Base-by-base conservation (phyloP, 2,329 filamentous ascomycete species). In the Torrubiella hemipterigena region DNA sequence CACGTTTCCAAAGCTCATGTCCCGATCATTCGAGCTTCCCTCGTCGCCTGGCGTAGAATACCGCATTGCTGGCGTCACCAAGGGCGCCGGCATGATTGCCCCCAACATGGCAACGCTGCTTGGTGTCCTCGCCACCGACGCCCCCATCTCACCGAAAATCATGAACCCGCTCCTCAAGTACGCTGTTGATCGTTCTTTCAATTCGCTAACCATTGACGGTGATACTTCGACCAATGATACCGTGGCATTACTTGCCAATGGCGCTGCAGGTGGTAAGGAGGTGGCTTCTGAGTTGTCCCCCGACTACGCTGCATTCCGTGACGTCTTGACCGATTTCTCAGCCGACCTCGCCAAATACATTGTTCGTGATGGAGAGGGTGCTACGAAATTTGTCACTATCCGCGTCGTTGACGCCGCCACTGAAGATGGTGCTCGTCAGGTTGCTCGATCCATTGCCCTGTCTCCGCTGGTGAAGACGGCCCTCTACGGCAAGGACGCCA, bases 181-280 rank as follows among this genome's bases (percentile, higher is more conserved):
- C 42, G 81, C 87, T 27, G 78, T 86, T 33, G 75, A 83, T 44
- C 76, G 77, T 38, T 93, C 84, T 0, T 98, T 96, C 69, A 96
- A 98, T 67, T 81, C 81, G 55, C 95, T 98, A 54, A 93, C 84
- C 38, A 83, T 98, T 38, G 91, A 98, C 55, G 91, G 91, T 37
- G 91, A 96, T 58, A 96, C 87, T 7, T 93, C 83, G 39, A 98
- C 91, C 37, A 98, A 98, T 59, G 91, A 98, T 61, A 96, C 89
- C 0, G 74, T 96, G 17, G 86, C 86, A 5, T 65, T 98, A 33
- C 72, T 98, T n/a, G 89, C 91, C 40, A 98, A 98, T 55, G 91
- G 91, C 39, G 86, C 85, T 13, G 89, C 85, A 1, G 84, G 84
- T 32, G 84, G 83, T 13, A 56, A 67, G 11, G 64, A 72, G 33